Percentiles rank a stretch among this genome's conserved stretches.
phyloP scores from a whole-genome alignment of 768 basidiomycete species.

The Saitozyma podzolica region DNA sequence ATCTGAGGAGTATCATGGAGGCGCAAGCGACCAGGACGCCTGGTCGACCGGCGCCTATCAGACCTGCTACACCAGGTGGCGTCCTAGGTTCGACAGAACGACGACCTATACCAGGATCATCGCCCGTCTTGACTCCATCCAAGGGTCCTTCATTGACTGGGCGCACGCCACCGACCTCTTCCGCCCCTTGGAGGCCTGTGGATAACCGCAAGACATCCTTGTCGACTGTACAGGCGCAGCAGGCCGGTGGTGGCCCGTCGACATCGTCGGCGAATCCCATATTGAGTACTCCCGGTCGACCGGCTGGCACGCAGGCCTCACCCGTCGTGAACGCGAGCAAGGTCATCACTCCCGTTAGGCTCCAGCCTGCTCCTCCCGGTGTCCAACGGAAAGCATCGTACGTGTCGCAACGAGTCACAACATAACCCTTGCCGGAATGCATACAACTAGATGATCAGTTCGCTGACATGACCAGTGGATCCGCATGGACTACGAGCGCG shows the following conservation, averaged over 20 bases:
- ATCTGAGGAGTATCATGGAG: conserved; percentile 86
- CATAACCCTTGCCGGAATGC: conserved; percentile 3
- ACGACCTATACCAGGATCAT: no score
- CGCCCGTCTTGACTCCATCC: no score
- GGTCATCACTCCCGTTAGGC: conserved; percentile 29
- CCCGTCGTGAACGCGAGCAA: conserved; percentile 8
- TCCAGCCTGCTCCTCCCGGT: background rate
- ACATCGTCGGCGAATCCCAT: conserved; percentile 2
- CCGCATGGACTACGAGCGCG: conserved; percentile 62
- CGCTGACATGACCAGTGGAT: conserved; percentile 16
- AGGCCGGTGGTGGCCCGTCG: conserved; percentile 7
- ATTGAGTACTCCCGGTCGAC: conserved; percentile 24
- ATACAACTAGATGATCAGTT: background rate
- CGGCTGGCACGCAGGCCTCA: conserved; percentile 18
- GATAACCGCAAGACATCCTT: conserved; percentile 26
- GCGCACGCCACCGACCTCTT: background rate
- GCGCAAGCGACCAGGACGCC: conserved; percentile 42
- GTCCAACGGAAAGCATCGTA: conserved; percentile 18
- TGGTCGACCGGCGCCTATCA: conserved; percentile 9
- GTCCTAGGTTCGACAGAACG: no score
- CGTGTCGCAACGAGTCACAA: background rate
- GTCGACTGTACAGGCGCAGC: conserved; percentile 34
- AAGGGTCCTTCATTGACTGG: no score
- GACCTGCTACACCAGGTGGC: background rate
- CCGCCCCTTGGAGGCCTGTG: conserved; percentile 29